Evolutionary conservation across 2,329 filamentous ascomycete genomes (phyloP), one percentile per base, ranked within the genome.

Genomic region (Phyllosticta citrichinensis): DNA sequence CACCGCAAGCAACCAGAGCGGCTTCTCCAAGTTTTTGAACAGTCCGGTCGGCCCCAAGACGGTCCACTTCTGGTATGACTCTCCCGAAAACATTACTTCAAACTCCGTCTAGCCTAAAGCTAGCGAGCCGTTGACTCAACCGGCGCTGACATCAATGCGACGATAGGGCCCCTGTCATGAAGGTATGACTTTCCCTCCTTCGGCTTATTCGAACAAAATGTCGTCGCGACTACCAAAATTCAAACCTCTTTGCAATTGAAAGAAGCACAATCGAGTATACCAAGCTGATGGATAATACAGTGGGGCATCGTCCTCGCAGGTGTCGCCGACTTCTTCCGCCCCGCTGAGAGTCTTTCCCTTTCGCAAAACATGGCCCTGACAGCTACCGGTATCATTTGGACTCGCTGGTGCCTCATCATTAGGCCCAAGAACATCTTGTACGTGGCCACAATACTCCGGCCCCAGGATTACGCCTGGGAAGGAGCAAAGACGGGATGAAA

Each of bases 321-420:
- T 72, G 83, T 96, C 73, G 87, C 90, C 68, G 94, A 99, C 80
- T 89, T 99, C 74, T 83, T 87, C 64, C 91, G 94, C 68, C 94
- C 94, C 33, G 91, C 89, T 65, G 89, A 95, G 75, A 91, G 91
- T 76, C 89, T 99, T 67, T 97, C 92, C 51, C 80, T 97, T 64
- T 94, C 89, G 30, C 92, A 97, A 78, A 99, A 97, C 79, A 81
- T 81, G 57, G 93, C 94, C 63, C 83, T 99, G 68, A 94, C 90
- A 72, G 86, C 86, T 68, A 99, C 94, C 10, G 94, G 94, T 67
- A 77, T 88, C 66, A 99, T 99, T 82, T 99, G 94, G 94, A 99
- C 94, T 54, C 85, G 94, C 67, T 99, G 94, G 94, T 99, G 94
- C 82, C 82, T 97, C 73, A 88, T 99, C 75, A 99, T 99, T 78